A percentile compares a stretch with the other conserved stretches of the same genome.
phyloP scores from a whole-genome alignment of 805 yeast genomes.

The Saccharomycopsis babjevae region DNA sequence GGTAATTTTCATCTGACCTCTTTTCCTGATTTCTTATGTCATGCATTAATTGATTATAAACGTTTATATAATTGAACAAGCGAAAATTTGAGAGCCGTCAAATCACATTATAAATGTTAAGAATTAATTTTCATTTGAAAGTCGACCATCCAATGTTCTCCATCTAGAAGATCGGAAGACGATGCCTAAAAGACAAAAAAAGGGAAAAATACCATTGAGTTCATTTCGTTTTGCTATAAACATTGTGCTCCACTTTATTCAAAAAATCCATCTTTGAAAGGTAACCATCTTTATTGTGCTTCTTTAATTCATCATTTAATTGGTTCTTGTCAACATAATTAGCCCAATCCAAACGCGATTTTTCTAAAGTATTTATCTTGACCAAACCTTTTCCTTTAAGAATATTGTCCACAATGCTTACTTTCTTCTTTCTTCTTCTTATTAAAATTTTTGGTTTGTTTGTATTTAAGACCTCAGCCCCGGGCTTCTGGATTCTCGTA shows the following conservation, averaged over 20 bases:
- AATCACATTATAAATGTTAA: too few species aligned
- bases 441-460: slow-evolving; percentile 14
- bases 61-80: too few species aligned
- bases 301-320: slow-evolving; percentile 69
- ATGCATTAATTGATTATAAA: background rate
- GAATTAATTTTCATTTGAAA: too few species aligned
- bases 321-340: slow-evolving; percentile 82
- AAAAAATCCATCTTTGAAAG: slow-evolving; percentile 87
- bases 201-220: too few species aligned
- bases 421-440: slow-evolving; percentile 52
- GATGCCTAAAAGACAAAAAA: background rate
- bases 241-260: slow-evolving; percentile 49
- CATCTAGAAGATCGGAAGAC: too few species aligned
- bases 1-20: too few species aligned
- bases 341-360: slow-evolving; percentile 91
- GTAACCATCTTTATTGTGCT: slow-evolving; percentile 82
- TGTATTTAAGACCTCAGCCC: slow-evolving; percentile 20
- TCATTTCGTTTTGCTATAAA: slow-evolving; percentile 25
- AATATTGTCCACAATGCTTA: slow-evolving; percentile 68
- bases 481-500: slow-evolving; percentile 2
- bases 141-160: too few species aligned
- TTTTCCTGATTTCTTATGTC: background rate
- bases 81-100: background rate
- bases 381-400: slow-evolving; percentile 58
- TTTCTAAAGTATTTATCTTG: slow-evolving; percentile 84